Evolutionary conservation across 352 stramenopile genomes (phyloP), one percentile per base, ranked within the genome.

Genomic region (Phytopythium sindhum): DNA sequence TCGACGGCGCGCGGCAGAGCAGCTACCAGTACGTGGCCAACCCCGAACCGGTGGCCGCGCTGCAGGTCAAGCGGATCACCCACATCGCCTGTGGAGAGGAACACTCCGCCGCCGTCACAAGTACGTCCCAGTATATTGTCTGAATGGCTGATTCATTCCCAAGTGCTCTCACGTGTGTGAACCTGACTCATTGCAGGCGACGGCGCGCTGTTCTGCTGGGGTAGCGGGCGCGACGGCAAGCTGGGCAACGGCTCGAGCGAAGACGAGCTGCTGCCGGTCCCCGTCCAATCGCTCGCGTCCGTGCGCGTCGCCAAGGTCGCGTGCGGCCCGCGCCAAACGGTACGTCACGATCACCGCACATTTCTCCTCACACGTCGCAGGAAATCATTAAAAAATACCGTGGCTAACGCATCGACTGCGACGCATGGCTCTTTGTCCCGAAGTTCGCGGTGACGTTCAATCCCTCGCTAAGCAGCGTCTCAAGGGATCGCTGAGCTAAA

Each of bases 181-280:
- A n/a, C n/a, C n/a, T n/a, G n/a, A n/a, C n/a, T n/a, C n/a, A n/a
- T n/a, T n/a, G 12, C 33, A 90, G 82, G 63, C 35, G 80, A 90
- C 28, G 85, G 85, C 5, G 65, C 70, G 31, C 54, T 94, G 42
- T 93, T 81, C 45, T 89, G 77, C 52, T 94, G 85, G 85, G 85
- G 85, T 41, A 78, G 70, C 37, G 84, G 81, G 0, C 72, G 75
- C 19, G 61, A 91, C 41, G 84, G 86, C 39, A 90, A 89, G 57
- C 76, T 94, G 9, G 86, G 86, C 28, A 89, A 88, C 17, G 77
- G 79, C 17, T 74, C 67, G 12, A 70, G 74, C 24, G 70, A 90
- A 1, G 81, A 89, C 44, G 84, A 93, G 70, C 57, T 75, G 35
- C 63, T 64, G 8, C 84, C 81, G 6, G 63, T 81, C 24, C 61